phyloP scores from a whole-genome alignment of 768 basidiomycete genomes.

The Naganishia onofrii region DNA sequence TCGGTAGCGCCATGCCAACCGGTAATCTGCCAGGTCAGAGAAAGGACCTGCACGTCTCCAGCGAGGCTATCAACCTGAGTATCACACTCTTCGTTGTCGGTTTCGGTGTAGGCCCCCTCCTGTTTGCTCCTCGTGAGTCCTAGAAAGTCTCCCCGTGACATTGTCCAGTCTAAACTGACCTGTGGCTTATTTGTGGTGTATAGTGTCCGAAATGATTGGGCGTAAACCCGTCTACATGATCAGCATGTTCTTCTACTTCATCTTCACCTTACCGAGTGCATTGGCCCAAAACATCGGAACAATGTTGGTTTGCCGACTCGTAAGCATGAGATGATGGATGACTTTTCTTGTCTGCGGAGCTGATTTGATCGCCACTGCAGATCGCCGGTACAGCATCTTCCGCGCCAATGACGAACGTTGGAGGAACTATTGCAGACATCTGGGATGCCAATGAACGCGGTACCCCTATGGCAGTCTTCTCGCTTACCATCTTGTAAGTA shows the following conservation, averaged over 20 bases:
- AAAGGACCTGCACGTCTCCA: conserved; percentile 34
- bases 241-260: conserved; percentile 42
- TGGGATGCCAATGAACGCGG: conserved; percentile 48
- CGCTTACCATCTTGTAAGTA: conserved; percentile 39
- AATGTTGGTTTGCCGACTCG: conserved; percentile 44
- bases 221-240: conserved; percentile 42
- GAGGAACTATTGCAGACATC: conserved; percentile 42
- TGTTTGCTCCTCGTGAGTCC: conserved; percentile 45
- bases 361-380: not conserved
- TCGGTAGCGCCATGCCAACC: conserved; percentile 42
- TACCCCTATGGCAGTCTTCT: conserved; percentile 47
- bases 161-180: not conserved
- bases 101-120: conserved; percentile 49
- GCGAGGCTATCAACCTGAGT: conserved; percentile 37
- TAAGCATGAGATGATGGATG: not conserved
- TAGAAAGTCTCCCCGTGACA: too few relatives aligned
- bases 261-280: conserved; percentile 51
- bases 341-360: not conserved
- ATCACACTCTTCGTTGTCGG: conserved; percentile 41
- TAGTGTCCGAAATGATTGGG: conserved; percentile 43
- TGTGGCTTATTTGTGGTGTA: not conserved
- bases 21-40: conserved; percentile 41
- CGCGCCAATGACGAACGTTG: conserved; percentile 45
- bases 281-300: conserved; percentile 44
- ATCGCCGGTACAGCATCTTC: conserved; percentile 47